phyloP scores from a whole-genome alignment of 139 green algal genomes.

The Edaphochlamys debaryana region DNA sequence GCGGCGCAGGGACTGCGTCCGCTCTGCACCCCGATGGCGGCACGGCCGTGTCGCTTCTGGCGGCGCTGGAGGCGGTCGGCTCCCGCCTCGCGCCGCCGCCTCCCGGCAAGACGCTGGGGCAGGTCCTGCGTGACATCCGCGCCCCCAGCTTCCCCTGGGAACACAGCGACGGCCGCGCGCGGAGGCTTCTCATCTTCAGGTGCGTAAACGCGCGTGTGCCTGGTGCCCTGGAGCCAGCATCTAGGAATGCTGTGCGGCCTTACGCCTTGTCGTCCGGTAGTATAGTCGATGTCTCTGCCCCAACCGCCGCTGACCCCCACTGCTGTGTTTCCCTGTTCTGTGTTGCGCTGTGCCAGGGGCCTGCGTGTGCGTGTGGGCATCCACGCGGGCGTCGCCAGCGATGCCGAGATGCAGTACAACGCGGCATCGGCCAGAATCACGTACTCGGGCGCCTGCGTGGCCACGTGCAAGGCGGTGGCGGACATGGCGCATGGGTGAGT shows the following conservation, averaged over 20 bases:
- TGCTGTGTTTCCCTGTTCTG: background rate
- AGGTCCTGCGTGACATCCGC: background rate
- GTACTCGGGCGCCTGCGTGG: slow-evolving; percentile 16
- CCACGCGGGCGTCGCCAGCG: slow-evolving; percentile 17
- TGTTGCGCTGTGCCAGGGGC: background rate
- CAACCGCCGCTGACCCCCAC: no score
- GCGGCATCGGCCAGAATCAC: background rate
- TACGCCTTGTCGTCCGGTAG: no score
- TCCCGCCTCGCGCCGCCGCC: background rate
- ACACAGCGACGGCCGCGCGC: no score
- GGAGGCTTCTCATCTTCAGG: slow-evolving; percentile 21
- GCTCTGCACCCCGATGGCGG: no score
- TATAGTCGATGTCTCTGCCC: no score
- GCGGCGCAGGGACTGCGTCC: no score
- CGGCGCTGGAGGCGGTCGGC: no score
- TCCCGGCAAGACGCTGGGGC: background rate
- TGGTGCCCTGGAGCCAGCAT: no score
- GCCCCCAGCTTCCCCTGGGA: no score
- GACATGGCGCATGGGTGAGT: slow-evolving; percentile 14
- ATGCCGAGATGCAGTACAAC: slow-evolving; percentile 34
- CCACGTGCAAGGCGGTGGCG: slow-evolving; percentile 15
- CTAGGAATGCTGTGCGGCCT: no score
- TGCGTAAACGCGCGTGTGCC: background rate
- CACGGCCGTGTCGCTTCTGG: no score
- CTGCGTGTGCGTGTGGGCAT: slow-evolving; percentile 34